These are phyloP conservation scores for Eutrema salsugineum DNA, from an alignment of 441 rosid species.

Conservation along the genomic window DNA sequence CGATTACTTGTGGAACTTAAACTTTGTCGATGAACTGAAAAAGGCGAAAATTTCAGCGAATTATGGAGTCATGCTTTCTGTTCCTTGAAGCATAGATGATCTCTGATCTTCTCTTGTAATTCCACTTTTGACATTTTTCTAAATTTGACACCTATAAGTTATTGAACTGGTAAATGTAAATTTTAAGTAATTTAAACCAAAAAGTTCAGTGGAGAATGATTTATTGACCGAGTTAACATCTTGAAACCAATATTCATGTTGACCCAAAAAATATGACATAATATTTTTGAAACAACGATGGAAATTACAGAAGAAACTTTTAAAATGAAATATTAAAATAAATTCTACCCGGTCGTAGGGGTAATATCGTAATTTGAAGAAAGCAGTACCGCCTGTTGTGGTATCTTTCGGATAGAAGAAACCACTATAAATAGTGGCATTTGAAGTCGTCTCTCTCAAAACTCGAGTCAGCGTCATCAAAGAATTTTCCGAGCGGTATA, in stretches of 20 bases:
- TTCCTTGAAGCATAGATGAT: background rate
- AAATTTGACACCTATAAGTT: background rate
- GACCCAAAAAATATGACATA: background rate
- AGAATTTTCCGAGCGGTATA: background rate
- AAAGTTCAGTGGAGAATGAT: background rate
- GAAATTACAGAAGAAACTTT: background rate
- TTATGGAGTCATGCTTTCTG: constrained; percentile 20
- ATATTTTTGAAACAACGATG: background rate
- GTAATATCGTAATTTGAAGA: background rate
- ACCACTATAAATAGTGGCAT: background rate
- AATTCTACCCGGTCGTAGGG: background rate
- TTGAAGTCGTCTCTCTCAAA: background rate
- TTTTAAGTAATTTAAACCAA: background rate
- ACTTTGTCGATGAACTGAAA: background rate
- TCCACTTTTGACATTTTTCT: background rate
- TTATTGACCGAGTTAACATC: background rate
- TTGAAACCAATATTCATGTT: background rate
- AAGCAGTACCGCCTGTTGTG: background rate
- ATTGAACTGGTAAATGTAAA: background rate
- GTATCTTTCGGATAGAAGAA: background rate
- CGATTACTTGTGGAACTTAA: constrained; percentile 4
- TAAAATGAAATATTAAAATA: background rate
- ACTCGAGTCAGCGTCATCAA: background rate
- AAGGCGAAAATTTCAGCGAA: constrained; percentile 1
- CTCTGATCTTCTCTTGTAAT: background rate